Evolutionary conservation across 805 yeast species (phyloP).

Genomic region (Saturnispora diversa): DNA sequence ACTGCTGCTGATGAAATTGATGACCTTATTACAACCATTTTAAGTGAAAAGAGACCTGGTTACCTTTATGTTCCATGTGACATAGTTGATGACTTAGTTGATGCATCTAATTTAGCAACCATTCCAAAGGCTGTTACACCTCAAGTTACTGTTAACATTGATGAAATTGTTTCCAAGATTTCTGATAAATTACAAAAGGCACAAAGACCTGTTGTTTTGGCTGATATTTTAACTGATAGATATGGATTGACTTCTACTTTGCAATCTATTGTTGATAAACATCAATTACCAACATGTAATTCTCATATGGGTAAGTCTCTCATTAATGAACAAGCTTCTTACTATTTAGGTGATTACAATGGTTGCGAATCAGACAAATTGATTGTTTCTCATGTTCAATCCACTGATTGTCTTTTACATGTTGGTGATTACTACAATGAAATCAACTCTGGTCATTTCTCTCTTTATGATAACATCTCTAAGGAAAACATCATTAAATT

Average conservation of each 20-base stretch:
- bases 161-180: constrained; percentile 31
- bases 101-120: constrained; percentile 24
- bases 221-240: constrained; percentile 64
- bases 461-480: constrained; percentile 36
- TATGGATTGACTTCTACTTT: constrained; percentile 40
- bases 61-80: constrained; percentile 73
- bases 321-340: constrained; percentile 58
- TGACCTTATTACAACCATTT: constrained; percentile 47
- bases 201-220: constrained; percentile 55
- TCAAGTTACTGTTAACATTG: constrained; percentile 19
- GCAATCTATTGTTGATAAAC: constrained; percentile 39
- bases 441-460: constrained; percentile 59
- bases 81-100: constrained; percentile 41
- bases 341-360: constrained; percentile 64
- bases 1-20: constrained; percentile 60
- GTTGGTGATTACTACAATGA: constrained; percentile 65
- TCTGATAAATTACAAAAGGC: constrained; percentile 44
- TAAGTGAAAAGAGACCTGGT: constrained; percentile 65
- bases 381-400: constrained; percentile 39
- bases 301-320: constrained; percentile 66
- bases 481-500: constrained; percentile 39
- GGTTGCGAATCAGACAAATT: constrained; percentile 49
- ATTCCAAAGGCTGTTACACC: constrained; percentile 19
- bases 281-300: constrained; percentile 49
- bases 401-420: constrained; percentile 60